phyloP scores from a whole-genome alignment of 495 filamentous ascomycete genomes.

The Physcia stellaris region DNA sequence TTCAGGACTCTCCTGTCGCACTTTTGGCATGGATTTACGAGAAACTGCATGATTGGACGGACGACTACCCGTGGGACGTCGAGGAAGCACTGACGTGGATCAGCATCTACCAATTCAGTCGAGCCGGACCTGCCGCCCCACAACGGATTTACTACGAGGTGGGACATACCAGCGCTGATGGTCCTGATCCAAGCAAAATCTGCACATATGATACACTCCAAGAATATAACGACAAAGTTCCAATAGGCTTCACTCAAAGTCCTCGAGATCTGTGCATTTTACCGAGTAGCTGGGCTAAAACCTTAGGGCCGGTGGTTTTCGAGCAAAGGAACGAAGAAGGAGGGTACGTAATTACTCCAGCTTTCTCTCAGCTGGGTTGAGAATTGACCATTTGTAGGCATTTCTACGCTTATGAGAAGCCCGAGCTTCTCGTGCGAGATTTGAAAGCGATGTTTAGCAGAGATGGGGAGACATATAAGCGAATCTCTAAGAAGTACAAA shows the following conservation, averaged over 20 bases:
- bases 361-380: too few relatives aligned
- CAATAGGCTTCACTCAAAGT: too few relatives aligned
- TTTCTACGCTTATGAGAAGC: constrained; percentile 47
- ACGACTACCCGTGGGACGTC: constrained; percentile 52
- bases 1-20: constrained; percentile 47
- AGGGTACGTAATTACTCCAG: too few relatives aligned
- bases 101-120: constrained; percentile 46
- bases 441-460: constrained; percentile 42
- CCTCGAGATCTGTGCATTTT: constrained; percentile 35
- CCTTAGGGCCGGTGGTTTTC: constrained; percentile 39
- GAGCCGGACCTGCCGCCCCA: constrained; percentile 41
- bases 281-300: constrained; percentile 35
- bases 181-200: too few relatives aligned
- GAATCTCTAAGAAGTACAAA: too few relatives aligned
- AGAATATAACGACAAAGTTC: too few relatives aligned
- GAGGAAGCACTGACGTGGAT: constrained; percentile 56
- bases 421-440: constrained; percentile 40
- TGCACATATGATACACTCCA: too few relatives aligned
- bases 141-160: constrained; percentile 49
- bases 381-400: too few relatives aligned
- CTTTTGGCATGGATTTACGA: constrained; percentile 56
- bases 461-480: constrained; percentile 24
- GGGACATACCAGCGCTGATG: constrained; percentile 13
- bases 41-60: constrained; percentile 56
- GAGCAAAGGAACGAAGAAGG: constrained; percentile 38